Evolutionary conservation across 768 basidiomycete genomes (phyloP), one percentile per base, ranked within the genome.

Genomic region (Leccinum aurantiacum): DNA sequence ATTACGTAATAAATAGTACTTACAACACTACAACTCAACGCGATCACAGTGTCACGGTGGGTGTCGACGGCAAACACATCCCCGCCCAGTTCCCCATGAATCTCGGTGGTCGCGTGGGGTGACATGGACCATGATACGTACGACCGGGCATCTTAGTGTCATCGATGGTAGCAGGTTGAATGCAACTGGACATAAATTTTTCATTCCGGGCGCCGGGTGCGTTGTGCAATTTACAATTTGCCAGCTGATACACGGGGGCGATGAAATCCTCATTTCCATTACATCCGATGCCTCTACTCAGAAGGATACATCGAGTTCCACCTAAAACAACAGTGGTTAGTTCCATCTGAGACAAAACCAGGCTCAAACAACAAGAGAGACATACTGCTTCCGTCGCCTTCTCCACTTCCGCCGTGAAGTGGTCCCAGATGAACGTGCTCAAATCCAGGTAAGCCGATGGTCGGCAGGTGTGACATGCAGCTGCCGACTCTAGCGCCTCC

Each of bases 291-390:
- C 24, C 41, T 65, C 48, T 66, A 29, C 27, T 29, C 9, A 68
- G 59, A 75, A 72, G 41, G 62, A 27, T 60, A 74, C 67, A 57
- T 75, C 72, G 1, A 74, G 72, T 27, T 70, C 71, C 54, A 73
- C 74, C 72, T 75, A 38, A 51, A 24, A 47, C 46, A 47, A 50
- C 55, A 48, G 56, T 6, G 15, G 37, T 60, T 27, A 68, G 57
- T 50, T 38, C 31, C 37, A 52, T 47, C 57, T 55, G 51, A 59
- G 41, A 58, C 57, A 62, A 19, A 17, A 8, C 11, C 13, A 11
- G 17, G 33, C 17, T 3, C 15, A 53, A 44, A 51, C 60, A 60
- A 51, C 38, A 41, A 38, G 56, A 9, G n/a, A 58, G 57, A 67
- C 68, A 35, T 22, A 74, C 72, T 33, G 58, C 61, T 58, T 74